Evolutionary conservation across 2,329 filamentous ascomycete genomes (phyloP).

Genomic region (Ophioceras dolichostomum): DNA sequence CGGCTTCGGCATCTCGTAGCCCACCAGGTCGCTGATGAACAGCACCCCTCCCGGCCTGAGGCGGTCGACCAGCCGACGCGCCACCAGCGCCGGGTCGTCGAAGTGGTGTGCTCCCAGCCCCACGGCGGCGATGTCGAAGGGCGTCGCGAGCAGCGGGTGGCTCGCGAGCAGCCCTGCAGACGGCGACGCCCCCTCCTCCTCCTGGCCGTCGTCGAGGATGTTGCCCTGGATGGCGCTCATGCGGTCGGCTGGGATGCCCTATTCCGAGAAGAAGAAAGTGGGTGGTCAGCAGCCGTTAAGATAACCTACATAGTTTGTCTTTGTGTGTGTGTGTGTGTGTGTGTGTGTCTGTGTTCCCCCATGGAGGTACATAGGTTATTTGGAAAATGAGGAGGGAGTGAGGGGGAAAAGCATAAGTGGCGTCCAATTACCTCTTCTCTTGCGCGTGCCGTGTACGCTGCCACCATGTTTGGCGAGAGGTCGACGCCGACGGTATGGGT

Average conservation of each 20-base stretch:
- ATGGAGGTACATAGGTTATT: too few species aligned
- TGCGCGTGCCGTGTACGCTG: slow-evolving; percentile 50
- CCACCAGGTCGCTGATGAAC: slow-evolving; percentile 55
- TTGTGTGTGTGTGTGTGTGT: too few species aligned
- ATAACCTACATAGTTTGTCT: too few species aligned
- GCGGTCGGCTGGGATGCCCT: slow-evolving; percentile 37
- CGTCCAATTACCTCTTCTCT: slow-evolving; percentile 38
- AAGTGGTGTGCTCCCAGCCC: slow-evolving; percentile 39
- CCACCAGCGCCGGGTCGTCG: slow-evolving; percentile 47
- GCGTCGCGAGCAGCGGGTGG: too few species aligned
- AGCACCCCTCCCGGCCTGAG: slow-evolving; percentile 54
- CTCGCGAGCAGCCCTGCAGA: too few species aligned
- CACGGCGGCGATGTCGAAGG: slow-evolving; percentile 57
- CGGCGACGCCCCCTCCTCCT: too few species aligned
- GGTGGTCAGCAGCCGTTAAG: too few species aligned
- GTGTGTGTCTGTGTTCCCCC: too few species aligned
- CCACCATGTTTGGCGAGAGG: slow-evolving; percentile 58
- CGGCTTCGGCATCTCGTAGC: slow-evolving; percentile 24
- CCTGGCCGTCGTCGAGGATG: slow-evolving; percentile 31
- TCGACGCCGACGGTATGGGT: slow-evolving; percentile 57
- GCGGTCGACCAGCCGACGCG: slow-evolving; percentile 45
- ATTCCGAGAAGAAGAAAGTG: too few species aligned
- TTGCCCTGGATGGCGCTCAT: slow-evolving; percentile 48
- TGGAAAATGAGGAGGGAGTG: too few species aligned
- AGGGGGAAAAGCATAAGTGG: too few species aligned